Evolutionary conservation across 495 filamentous ascomycete genomes (phyloP).

Genomic region (Trichoderma parareesei): DNA sequence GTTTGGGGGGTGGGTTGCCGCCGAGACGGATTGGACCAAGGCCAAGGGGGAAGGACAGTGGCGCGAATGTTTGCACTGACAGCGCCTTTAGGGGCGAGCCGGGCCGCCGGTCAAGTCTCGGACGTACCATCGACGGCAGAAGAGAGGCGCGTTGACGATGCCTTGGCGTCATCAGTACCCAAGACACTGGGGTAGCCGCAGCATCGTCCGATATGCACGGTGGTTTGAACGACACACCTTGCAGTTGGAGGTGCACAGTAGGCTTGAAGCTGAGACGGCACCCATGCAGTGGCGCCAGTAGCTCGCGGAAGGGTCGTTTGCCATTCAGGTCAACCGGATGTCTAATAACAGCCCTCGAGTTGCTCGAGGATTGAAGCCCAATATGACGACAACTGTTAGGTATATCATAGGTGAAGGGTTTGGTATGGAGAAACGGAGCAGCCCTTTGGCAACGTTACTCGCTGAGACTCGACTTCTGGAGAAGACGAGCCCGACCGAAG

Average conservation of each 20-base stretch:
- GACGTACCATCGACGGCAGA: not conserved
- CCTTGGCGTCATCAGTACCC: slow-evolving; percentile 4
- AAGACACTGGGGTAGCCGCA: not conserved
- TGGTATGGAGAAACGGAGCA: not conserved
- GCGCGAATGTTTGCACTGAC: slow-evolving; percentile 3
- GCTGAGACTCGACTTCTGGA: not conserved
- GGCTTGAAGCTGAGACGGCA: not conserved
- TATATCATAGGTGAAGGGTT: not conserved
- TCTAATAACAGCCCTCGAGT: no score
- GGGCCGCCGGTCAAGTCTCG: slow-evolving; percentile 7
- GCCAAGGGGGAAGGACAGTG: not conserved
- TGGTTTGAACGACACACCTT: not conserved
- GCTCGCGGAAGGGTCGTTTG: not conserved
- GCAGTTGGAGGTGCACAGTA: not conserved
- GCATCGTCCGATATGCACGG: not conserved
- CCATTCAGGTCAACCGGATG: no score
- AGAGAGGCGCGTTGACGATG: not conserved
- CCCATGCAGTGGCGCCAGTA: not conserved
- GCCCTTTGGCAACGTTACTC: not conserved
- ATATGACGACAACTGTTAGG: not conserved
- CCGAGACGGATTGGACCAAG: not conserved
- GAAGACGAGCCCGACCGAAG: slow-evolving; percentile 4
- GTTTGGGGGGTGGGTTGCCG: not conserved
- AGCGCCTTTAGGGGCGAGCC: slow-evolving; percentile 5
- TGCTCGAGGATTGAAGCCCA: not conserved